Conservation (phyloP, 495 filamentous ascomycete species). For the Lophiostoma macrostomum region DNA sequence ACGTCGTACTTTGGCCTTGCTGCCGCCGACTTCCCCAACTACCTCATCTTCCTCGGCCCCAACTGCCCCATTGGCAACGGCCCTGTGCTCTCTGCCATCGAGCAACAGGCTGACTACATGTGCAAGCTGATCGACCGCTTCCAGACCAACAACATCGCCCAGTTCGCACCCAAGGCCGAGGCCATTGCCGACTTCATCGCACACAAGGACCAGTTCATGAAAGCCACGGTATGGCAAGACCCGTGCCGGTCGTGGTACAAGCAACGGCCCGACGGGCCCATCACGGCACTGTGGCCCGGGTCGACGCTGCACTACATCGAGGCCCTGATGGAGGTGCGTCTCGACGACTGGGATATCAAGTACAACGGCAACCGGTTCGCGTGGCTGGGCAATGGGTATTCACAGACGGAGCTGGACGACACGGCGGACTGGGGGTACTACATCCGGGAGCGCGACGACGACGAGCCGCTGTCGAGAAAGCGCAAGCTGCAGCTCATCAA, state of each 20-base stretch:
- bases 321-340: slow-evolving; percentile 45
- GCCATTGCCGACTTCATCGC: slow-evolving; percentile 47
- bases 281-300: slow-evolving; percentile 44
- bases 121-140: slow-evolving; percentile 48
- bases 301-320: slow-evolving; percentile 49
- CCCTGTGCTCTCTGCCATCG: slow-evolving; percentile 37
- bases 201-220: slow-evolving; percentile 50
- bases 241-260: slow-evolving; percentile 59
- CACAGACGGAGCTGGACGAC: slow-evolving; percentile 32
- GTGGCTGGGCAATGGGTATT: slow-evolving; percentile 49
- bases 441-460: slow-evolving; percentile 44
- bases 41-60: slow-evolving; percentile 38
- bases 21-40: slow-evolving; percentile 37
- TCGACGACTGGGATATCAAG: slow-evolving; percentile 51
- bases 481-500: slow-evolving; percentile 36
- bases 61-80: slow-evolving; percentile 49
- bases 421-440: slow-evolving; percentile 45
- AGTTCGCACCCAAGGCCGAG: slow-evolving; percentile 41
- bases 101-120: slow-evolving; percentile 53
- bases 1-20: slow-evolving; percentile 33
- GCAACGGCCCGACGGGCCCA: slow-evolving; percentile 34
- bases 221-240: slow-evolving; percentile 47
- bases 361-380: slow-evolving; percentile 49
- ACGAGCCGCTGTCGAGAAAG: slow-evolving; percentile 32
- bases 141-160: slow-evolving; percentile 39